Base-by-base conservation (phyloP, 352 stramenopile species). In the Phytophthora ramorum region DNA sequence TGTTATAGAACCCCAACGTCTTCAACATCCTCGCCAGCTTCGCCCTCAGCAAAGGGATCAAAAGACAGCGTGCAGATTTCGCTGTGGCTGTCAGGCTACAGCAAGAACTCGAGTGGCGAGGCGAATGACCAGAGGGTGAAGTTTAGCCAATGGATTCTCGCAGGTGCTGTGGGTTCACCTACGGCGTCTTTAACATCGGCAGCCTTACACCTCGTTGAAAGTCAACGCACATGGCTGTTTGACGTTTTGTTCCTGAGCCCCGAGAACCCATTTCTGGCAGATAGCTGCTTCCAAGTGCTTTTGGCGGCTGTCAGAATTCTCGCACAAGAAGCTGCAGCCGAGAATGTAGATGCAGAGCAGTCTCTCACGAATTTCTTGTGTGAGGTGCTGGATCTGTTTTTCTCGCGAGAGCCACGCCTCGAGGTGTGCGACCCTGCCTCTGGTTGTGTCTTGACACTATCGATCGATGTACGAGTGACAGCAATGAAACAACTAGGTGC, bases 181-280 rank as follows among this genome's bases (percentile, higher is more conserved):
- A 63, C 43, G 2, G 17, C 14, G 0, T 56, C 63, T 10, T 19
- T 41, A 10, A 1, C 54, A 30, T 56, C 56, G 37, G 26, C 43
- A 28, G 28, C 19, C 9, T n/a, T 41, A 32, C 20, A 30, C 46
- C 60, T 49, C 13, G 58, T 71, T 6, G 68, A 75, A 68, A 58
- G 24, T 10, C 63, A 72, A 19, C 71, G 85, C 10, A 84, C 68
- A 1, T 91, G 83, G 83, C 37, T 93, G 0, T 91, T 93, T 50
- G 83, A 92, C 46, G 24, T 83, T 4, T 19, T 87, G 4, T 78
- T 88, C 16, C 66, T 92, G 19, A 81, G 58, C 22, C 56, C 78
- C 7, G 68, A 65, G 30, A 71, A 58, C 12, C 20, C 61, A 3
- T 32, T 65, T 2, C 63, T 86, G 0, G 59, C 63, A 3, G 46